Evolutionary conservation across 768 basidiomycete genomes (phyloP).

Genomic region (Suillus hirtellus): DNA sequence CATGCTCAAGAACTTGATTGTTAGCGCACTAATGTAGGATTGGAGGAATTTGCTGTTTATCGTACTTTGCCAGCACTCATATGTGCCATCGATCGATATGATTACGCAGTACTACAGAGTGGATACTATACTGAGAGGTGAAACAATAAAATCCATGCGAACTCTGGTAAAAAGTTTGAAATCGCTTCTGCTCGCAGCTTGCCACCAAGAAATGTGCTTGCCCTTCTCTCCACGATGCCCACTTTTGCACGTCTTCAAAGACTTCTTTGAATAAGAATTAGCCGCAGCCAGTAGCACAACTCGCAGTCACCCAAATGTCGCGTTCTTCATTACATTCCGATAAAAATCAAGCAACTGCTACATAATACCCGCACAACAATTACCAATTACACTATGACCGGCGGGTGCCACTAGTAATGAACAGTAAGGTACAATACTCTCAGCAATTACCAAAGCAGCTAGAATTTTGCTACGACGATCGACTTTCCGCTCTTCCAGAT

Average conservation of each 20-base stretch:
- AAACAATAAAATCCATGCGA: too few relatives aligned
- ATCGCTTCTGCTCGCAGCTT: too few relatives aligned
- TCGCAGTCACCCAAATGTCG: background rate
- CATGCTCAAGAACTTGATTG: background rate
- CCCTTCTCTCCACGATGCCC: too few relatives aligned
- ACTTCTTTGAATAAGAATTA: background rate
- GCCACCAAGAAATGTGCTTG: too few relatives aligned
- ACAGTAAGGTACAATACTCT: constrained; percentile 4
- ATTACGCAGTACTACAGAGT: background rate
- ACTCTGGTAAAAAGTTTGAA: too few relatives aligned
- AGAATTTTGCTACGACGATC: constrained; percentile 11
- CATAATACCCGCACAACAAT: background rate
- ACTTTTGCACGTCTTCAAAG: too few relatives aligned
- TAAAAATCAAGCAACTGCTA: constrained; percentile 8
- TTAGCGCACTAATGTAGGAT: background rate
- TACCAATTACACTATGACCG: background rate
- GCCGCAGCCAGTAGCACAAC: too few relatives aligned
- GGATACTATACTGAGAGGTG: background rate
- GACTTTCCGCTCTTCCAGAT: constrained; percentile 18
- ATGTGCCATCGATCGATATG: background rate
- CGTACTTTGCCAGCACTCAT: background rate
- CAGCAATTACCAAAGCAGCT: background rate
- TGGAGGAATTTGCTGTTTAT: background rate
- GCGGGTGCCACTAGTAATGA: background rate
- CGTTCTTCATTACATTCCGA: background rate